Conservation (phyloP, 2,329 filamentous ascomycete genomes). For the Waltergamsia citrina region DNA sequence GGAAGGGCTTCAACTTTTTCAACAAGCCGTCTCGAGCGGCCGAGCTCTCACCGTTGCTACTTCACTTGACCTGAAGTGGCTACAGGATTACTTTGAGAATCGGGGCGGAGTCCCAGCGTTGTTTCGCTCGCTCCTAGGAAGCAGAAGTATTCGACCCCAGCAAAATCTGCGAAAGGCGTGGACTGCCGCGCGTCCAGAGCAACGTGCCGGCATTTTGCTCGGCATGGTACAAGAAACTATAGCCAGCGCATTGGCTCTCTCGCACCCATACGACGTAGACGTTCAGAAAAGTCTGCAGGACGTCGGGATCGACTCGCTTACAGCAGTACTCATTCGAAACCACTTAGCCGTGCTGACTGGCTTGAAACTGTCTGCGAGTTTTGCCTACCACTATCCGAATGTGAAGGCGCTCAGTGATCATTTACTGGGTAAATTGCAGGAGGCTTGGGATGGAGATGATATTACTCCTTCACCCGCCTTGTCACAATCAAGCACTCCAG, state of each 20-base stretch:
- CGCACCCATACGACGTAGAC: conserved; percentile 5
- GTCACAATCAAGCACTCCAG: too few species aligned
- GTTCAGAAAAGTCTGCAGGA: conserved; percentile 7
- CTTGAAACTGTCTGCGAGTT: conserved; percentile 5
- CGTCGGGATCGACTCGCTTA: conserved; percentile 10
- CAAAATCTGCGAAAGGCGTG: neutral
- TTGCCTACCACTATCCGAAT: conserved; percentile 6
- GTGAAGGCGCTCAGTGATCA: conserved; percentile 3
- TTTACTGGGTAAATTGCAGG: conserved; percentile 3
- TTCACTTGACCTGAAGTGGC: too few species aligned
- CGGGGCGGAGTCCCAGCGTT: too few species aligned
- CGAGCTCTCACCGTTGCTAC: too few species aligned
- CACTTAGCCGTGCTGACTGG: conserved; percentile 6
- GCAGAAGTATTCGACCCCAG: neutral
- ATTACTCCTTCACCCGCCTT: too few species aligned
- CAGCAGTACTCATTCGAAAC: conserved; percentile 8
- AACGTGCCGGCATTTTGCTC: conserved; percentile 5
- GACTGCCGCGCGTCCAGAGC: neutral
- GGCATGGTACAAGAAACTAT: conserved; percentile 6
- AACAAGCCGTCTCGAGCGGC: too few species aligned
- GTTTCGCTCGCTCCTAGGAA: too few species aligned
- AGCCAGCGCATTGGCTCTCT: conserved; percentile 7
- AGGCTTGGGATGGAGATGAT: too few species aligned
- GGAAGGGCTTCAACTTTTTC: too few species aligned
- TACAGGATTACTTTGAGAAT: too few species aligned